Percentiles rank a stretch among this genome's conserved stretches.
Conservation (phyloP, 352 stramenopile genomes). For the Globisporangium alternatum region DNA sequence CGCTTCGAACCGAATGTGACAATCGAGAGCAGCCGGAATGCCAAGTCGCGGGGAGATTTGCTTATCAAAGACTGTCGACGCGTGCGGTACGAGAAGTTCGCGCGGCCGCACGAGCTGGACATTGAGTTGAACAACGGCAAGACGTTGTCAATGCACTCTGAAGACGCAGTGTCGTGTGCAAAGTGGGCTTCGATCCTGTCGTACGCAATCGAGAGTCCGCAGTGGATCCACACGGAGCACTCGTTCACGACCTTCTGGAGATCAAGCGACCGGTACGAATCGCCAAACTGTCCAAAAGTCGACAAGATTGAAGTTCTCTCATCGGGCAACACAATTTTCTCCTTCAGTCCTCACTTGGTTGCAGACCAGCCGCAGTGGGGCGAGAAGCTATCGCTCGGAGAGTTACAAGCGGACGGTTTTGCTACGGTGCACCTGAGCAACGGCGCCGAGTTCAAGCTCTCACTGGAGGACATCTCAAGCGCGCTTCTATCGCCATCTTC, state of each 20-base stretch:
- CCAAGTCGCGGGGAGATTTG: constrained; percentile 27
- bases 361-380: constrained; percentile 22
- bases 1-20: constrained; percentile 29
- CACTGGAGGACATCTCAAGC: constrained; percentile 31
- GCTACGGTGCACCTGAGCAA: constrained; percentile 26
- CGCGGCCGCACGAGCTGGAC: constrained; percentile 35
- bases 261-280: constrained; percentile 30
- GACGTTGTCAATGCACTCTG: constrained; percentile 24
- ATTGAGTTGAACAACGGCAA: constrained; percentile 33
- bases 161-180: constrained; percentile 31
- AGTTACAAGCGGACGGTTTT: constrained; percentile 16
- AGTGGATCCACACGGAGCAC: constrained; percentile 33
- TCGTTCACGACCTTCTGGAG: constrained; percentile 34
- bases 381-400: constrained; percentile 31
- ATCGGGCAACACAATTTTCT: background rate
- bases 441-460: constrained; percentile 29
- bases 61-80: constrained; percentile 28
- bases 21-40: constrained; percentile 17
- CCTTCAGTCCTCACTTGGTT: background rate
- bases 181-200: constrained; percentile 39
- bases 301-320: constrained; percentile 20
- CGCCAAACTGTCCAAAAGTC: constrained; percentile 29
- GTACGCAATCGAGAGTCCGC: constrained; percentile 36
- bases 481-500: constrained; percentile 23
- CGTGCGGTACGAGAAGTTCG: constrained; percentile 37